Conservation (phyloP, 2,329 filamentous ascomycete species). For the Periconia sp. region DNA sequence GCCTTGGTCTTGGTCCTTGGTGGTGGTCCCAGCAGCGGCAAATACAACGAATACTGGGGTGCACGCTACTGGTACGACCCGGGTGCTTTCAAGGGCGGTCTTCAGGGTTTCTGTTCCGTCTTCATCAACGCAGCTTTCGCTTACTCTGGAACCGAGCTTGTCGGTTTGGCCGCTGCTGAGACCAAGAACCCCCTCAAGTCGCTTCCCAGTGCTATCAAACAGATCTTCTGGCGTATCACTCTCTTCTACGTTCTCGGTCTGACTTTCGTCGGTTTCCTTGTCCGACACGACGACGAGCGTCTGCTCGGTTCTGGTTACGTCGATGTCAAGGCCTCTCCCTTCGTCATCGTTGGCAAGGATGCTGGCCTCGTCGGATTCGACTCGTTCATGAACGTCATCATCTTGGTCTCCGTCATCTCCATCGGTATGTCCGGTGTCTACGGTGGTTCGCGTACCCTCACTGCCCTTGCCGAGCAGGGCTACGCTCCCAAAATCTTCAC, state of each 20-base stretch:
- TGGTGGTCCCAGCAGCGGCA: slow-evolving; percentile 54
- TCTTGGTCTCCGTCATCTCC: slow-evolving; percentile 62
- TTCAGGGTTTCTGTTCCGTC: slow-evolving; percentile 77
- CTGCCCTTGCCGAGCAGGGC: slow-evolving; percentile 54
- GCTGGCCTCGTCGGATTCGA: slow-evolving; percentile 64
- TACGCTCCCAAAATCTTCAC: slow-evolving; percentile 76
- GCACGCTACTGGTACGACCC: slow-evolving; percentile 62
- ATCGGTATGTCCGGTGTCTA: slow-evolving; percentile 63
- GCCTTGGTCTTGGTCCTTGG: slow-evolving; percentile 59
- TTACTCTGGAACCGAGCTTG: slow-evolving; percentile 75
- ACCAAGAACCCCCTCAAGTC: slow-evolving; percentile 57
- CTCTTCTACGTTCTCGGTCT: slow-evolving; percentile 50
- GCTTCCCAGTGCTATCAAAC: slow-evolving; percentile 47
- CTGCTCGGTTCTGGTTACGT: slow-evolving; percentile 39
- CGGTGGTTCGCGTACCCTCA: slow-evolving; percentile 59
- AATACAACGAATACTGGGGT: slow-evolving; percentile 57
- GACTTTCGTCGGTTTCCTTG: slow-evolving; percentile 48
- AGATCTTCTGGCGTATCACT: slow-evolving; percentile 52
- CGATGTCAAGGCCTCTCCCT: slow-evolving; percentile 58
- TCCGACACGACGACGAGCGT: slow-evolving; percentile 33
- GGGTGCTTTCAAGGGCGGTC: slow-evolving; percentile 71
- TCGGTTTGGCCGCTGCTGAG: slow-evolving; percentile 66
- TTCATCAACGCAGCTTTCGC: slow-evolving; percentile 76
- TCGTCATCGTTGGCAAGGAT: slow-evolving; percentile 65
- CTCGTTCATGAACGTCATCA: slow-evolving; percentile 68